Evolutionary conservation across 2,329 filamentous ascomycete species (phyloP).

Genomic region (Apiospora malaysiana): DNA sequence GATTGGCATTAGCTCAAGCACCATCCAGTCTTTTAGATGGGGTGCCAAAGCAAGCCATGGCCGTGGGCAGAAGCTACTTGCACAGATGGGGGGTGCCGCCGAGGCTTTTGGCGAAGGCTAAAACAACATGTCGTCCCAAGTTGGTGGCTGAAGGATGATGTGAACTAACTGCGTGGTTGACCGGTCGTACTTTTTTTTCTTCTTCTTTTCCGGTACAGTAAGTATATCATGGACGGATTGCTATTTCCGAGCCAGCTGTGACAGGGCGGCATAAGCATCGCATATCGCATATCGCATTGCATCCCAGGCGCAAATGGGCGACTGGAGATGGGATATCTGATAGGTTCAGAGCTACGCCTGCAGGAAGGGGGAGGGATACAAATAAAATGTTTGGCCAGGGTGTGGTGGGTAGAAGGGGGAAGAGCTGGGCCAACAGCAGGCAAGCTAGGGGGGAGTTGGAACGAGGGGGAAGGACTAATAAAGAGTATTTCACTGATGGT

Average conservation of each 20-base stretch:
- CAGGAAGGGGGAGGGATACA: neutral
- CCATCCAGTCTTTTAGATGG: neutral
- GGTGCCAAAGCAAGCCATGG: neutral
- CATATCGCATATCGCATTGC: constrained; percentile 5
- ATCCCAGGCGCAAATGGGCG: constrained; percentile 1
- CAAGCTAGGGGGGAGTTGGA: constrained; percentile 11
- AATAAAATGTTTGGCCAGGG: neutral
- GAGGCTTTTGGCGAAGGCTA: constrained; percentile 1
- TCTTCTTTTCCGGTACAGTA: too few species aligned
- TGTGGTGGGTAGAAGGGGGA: neutral
- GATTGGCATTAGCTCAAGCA: neutral
- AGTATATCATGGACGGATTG: neutral
- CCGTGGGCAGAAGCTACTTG: neutral
- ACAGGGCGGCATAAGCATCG: neutral
- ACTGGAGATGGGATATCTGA: neutral
- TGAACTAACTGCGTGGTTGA: neutral
- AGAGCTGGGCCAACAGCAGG: constrained; percentile 9
- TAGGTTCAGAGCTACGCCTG: neutral
- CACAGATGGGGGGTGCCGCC: neutral
- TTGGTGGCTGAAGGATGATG: neutral
- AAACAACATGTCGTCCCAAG: constrained; percentile 10
- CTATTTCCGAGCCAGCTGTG: neutral
- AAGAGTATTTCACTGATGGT: neutral
- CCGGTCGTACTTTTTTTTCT: neutral
- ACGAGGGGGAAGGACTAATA: constrained; percentile 4